Conservation (phyloP, 495 filamentous ascomycete species). For the Penicillium turbatum region DNA sequence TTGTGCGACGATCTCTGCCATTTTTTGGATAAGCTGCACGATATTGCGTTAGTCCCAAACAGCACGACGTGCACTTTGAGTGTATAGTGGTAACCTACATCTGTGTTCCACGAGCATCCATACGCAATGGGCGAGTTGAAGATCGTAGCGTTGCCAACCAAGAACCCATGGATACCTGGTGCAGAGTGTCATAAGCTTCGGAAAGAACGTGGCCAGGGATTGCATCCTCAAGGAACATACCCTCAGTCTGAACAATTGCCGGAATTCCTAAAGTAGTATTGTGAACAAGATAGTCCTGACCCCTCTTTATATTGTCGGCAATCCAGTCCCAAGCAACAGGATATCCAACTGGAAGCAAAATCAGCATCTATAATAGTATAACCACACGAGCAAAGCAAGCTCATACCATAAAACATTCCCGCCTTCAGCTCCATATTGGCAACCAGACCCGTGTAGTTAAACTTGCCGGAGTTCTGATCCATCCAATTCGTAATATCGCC, state of each 20-base stretch:
- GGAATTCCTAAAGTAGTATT: constrained; percentile 64
- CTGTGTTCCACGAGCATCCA: constrained; percentile 60
- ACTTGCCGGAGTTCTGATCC: constrained; percentile 50
- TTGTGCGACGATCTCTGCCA: constrained; percentile 56
- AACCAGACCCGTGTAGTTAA: constrained; percentile 61
- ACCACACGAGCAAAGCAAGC: background rate
- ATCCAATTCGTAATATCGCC: constrained; percentile 69
- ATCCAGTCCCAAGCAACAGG: constrained; percentile 60
- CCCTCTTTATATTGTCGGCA: constrained; percentile 53
- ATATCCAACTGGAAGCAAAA: constrained; percentile 49
- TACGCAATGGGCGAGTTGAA: constrained; percentile 71
- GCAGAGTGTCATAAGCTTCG: background rate
- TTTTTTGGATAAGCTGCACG: constrained; percentile 50
- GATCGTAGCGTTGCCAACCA: constrained; percentile 67
- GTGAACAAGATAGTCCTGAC: constrained; percentile 60
- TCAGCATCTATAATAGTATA: background rate
- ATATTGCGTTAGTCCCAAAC: background rate
- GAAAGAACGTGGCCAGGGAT: background rate
- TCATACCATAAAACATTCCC: constrained; percentile 57
- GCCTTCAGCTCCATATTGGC: constrained; percentile 60
- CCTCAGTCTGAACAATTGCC: constrained; percentile 65
- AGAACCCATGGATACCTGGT: constrained; percentile 60
- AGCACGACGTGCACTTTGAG: background rate
- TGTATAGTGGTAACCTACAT: constrained; percentile 16
- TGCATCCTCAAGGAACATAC: constrained; percentile 15